A percentile compares a stretch with the other conserved stretches of the same genome.
Evolutionary conservation across 2,329 filamentous ascomycete species (phyloP).

Genomic region (Volutella citrinella): DNA sequence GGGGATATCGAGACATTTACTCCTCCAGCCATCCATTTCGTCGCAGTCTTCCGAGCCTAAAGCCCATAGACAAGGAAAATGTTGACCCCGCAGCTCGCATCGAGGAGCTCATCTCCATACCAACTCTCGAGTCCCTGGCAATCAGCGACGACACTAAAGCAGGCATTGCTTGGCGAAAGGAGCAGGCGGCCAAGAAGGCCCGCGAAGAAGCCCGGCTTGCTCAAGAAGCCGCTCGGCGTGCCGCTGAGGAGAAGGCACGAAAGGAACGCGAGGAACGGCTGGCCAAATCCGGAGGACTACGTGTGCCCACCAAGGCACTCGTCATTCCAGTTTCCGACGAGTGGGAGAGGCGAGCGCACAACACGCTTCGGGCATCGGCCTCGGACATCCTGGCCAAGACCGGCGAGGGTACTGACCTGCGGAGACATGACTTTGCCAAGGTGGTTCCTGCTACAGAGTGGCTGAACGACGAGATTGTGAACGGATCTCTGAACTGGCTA

Average conservation of each 20-base stretch:
- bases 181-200: conserved; percentile 20
- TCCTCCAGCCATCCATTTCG: too few species aligned
- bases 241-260: conserved; percentile 21
- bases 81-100: conserved; percentile 19
- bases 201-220: conserved; percentile 25
- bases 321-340: conserved; percentile 25
- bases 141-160: conserved; percentile 28
- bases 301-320: conserved; percentile 24
- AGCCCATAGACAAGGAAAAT: conserved; percentile 7
- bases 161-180: conserved; percentile 21
- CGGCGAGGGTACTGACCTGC: conserved; percentile 48
- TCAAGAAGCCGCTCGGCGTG: conserved; percentile 22
- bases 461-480: conserved; percentile 77
- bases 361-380: conserved; percentile 33
- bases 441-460: conserved; percentile 57
- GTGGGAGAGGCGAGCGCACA: conserved; percentile 25
- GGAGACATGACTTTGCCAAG: conserved; percentile 59
- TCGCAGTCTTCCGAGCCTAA: too few species aligned
- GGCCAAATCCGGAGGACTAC: conserved; percentile 29
- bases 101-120: conserved; percentile 23
- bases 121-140: conserved; percentile 21
- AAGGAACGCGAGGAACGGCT: conserved; percentile 26
- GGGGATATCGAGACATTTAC: conserved; percentile 10
- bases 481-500: conserved; percentile 61
- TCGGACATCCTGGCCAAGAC: conserved; percentile 41